Base-by-base conservation (phyloP, 352 stramenopile genomes). In the Phytophthora tentaculata region DNA sequence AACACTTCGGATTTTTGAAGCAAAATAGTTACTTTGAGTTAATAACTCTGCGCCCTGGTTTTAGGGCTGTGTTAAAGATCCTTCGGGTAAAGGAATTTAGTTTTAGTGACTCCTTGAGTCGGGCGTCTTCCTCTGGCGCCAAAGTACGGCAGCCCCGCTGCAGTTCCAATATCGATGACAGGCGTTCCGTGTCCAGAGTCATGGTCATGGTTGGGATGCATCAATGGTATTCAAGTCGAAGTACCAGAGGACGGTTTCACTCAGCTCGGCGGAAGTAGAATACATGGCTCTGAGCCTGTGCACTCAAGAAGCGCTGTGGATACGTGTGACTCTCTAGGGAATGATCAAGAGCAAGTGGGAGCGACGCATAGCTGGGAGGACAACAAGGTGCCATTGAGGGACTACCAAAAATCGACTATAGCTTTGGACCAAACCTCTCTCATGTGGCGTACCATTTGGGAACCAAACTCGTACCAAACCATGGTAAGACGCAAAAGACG, bases 191-290 rank as follows among this genome's bases (percentile, higher is more conserved):
- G n/a, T 50, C 44, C 6, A n/a, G 44, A 50, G 19, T 50, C 22
- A 50, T 50, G 44, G 19, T 50, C 3, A 50, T 50, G 44, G 24
- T 26, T 26, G 44, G 16, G 44, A 50, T n/a, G 44, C 44, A 22
- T n/a, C 44, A 50, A n/a, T 50, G 2, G 45, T 52, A 29, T 52
- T 29, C 6, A 52, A 52, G 45, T 52, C 45, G 19, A 52, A 52
- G 2, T 52, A 29, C 22, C 45, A 52, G 45, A 23, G n/a, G 20
- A 52, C 2, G 10, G 45, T 32, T 52, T 1, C 20, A 12, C 45
- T 52, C 9, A 52, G 45, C 45, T 52, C 45, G 10, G 45, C 45
- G n/a, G 45, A 52, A 29, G 45, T 22, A 5, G 45, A 52, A 5
- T 29, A 52, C 20, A 52, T 52, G 45, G 45, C 45, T 26, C 45